Evolutionary conservation across 2,329 filamentous ascomycete species (phyloP).

Genomic region (Fusarium nelsonii): DNA sequence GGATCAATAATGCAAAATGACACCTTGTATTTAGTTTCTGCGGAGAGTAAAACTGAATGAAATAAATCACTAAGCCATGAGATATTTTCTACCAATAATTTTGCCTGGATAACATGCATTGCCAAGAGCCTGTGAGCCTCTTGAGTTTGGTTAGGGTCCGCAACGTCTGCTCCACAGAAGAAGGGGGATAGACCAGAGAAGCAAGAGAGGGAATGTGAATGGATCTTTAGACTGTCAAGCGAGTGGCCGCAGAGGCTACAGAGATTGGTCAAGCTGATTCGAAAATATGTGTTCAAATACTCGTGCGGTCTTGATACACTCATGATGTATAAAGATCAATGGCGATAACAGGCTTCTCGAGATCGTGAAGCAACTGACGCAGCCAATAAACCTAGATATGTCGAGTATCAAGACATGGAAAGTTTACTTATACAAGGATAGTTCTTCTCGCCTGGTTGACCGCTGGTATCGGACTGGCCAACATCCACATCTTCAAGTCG

Average conservation of each 20-base stretch:
- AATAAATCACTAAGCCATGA: constrained; percentile 6
- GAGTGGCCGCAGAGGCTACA: too few species aligned
- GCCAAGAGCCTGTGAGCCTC: constrained; percentile 28
- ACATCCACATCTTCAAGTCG: background rate
- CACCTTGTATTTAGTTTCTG: constrained; percentile 8
- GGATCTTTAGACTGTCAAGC: background rate
- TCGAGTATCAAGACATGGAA: background rate
- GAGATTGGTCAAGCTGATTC: background rate
- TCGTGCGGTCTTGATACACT: too few species aligned
- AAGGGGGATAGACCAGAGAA: background rate
- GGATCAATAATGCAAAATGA: background rate
- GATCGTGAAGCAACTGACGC: background rate
- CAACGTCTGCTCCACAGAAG: constrained; percentile 6
- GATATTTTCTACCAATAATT: constrained; percentile 36
- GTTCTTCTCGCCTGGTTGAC: background rate
- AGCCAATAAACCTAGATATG: too few species aligned
- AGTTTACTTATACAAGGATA: background rate
- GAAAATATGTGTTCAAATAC: background rate
- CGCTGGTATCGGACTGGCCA: background rate
- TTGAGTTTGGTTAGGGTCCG: constrained; percentile 31
- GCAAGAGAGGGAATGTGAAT: background rate
- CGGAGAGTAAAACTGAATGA: constrained; percentile 12
- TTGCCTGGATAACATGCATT: constrained; percentile 22
- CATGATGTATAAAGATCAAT: background rate
- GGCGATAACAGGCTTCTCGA: background rate